Base-by-base conservation (phyloP, 768 basidiomycete genomes). In the Tricholoma sp. region DNA sequence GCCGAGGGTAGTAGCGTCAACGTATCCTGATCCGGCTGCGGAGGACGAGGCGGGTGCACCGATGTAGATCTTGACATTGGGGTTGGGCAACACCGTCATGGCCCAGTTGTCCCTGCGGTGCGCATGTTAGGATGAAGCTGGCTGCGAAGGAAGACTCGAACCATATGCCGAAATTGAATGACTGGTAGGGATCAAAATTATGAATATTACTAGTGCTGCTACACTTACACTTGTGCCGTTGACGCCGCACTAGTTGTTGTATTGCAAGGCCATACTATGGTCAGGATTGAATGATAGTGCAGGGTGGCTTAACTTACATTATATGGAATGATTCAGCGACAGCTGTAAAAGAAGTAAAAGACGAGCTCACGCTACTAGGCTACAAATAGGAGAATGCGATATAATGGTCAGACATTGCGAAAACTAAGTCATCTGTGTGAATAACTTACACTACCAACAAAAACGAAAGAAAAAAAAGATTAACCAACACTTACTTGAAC, bases 401-500 rank as follows among this genome's bases (percentile, higher is more conserved):
- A 8, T 3, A 24, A 47, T 6, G 8, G 3, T 47, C 46, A 47
- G 43, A 45, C 8, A 5, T 29, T n/a, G 24, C 16, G 19, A 47
- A 2, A 49, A 6, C 1, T 12, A 24, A 7, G 10, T 46, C 21
- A 1, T 14, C 27, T 47, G 12, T 49, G 39, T n/a, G 21, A 52
- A 46, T 3, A n/a, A 52, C 57, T 58, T 21, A 59, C 59, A 63
- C 57, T 58, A 53, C 0, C 41, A 14, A 41, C n/a, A n/a, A n/a
- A n/a, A n/a, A n/a, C n/a, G n/a, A n/a, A n/a, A n/a, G 14, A 46
- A 22, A 27, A 29, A 5, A n/a, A n/a, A 19, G 12, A 41, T 18
- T 21, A 18, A 7, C n/a, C n/a, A 59, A 62, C 81, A 76, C 69
- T 85, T 83, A 76, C 69, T 67, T 85, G 85, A 39, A 86, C 84